Evolutionary conservation across 805 yeast species (phyloP).

Genomic region (Candida ortonii): DNA sequence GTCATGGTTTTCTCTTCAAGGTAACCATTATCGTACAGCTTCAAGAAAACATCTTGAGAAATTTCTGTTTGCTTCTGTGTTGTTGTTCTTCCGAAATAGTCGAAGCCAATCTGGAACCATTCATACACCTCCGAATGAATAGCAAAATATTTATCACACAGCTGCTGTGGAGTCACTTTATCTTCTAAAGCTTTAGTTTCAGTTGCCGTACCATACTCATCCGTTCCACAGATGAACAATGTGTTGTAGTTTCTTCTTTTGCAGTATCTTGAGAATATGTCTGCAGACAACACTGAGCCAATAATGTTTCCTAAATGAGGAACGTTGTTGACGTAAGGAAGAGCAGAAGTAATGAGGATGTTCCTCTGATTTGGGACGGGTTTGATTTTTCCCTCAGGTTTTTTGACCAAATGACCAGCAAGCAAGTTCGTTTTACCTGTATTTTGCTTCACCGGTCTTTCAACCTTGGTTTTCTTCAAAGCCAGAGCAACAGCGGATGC

Average conservation of each 20-base stretch:
- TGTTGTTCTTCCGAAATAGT: conserved; percentile 94
- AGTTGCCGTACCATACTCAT: conserved; percentile 99
- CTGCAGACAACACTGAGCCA: conserved; percentile 94
- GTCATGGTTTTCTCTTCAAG: conserved; percentile 85
- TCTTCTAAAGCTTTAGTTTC: conserved; percentile 98
- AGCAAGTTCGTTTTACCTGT: conserved; percentile 35
- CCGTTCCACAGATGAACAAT: conserved; percentile 92
- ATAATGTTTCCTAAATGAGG: conserved; percentile 97
- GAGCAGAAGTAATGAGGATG: conserved; percentile 88
- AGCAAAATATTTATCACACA: conserved; percentile 87
- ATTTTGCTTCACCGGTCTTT: conserved; percentile 39
- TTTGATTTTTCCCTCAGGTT: conserved; percentile 38
- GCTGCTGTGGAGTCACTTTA: conserved; percentile 78
- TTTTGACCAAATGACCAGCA: conserved; percentile 16
- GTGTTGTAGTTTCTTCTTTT: conserved; percentile 87
- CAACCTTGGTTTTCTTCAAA: conserved; percentile 42
- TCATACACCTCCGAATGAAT: conserved; percentile 88
- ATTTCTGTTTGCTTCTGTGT: conserved; percentile 89
- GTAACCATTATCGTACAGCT: conserved; percentile 70
- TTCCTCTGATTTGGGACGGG: conserved; percentile 77
- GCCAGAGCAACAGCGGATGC: conserved; percentile 46
- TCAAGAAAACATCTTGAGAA: conserved; percentile 87
- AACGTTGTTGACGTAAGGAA: conserved; percentile 97
- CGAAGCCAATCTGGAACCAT: conserved; percentile 96
- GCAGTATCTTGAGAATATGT: conserved; percentile 85